These are phyloP conservation scores for Neltuma alba DNA, from an alignment of 306 rosid genomes.

Conservation along the genomic window DNA sequence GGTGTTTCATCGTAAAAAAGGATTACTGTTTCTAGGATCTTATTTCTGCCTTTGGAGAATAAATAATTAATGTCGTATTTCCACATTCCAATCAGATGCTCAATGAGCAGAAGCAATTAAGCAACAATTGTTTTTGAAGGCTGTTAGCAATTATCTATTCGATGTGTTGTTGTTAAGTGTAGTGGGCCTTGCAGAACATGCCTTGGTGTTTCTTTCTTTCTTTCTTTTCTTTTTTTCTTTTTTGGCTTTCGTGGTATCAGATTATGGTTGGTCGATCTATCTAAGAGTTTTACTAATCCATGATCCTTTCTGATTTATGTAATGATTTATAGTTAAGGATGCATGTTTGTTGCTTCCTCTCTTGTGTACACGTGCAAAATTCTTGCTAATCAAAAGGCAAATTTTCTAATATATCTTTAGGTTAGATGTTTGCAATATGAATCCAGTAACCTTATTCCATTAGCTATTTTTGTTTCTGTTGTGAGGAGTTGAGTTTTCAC, in stretches of 20 bases:
- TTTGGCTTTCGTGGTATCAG: not conserved
- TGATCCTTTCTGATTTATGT: not conserved
- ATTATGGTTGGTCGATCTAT: not conserved
- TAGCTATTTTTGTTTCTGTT: not conserved
- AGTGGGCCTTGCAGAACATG: not conserved
- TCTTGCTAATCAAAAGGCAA: not conserved
- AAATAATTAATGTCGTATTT: not conserved
- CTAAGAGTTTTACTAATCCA: not conserved
- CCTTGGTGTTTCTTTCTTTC: not conserved
- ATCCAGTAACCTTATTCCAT: not conserved
- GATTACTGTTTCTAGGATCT: slow-evolving; percentile 19
- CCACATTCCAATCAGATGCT: not conserved
- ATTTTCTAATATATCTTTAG: not conserved
- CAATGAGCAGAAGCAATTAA: not conserved
- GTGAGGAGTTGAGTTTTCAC: slow-evolving; percentile 4
- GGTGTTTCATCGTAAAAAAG: not conserved
- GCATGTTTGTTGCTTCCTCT: not conserved
- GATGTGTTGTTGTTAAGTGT: not conserved
- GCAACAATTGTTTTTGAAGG: not conserved
- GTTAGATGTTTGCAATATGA: not conserved
- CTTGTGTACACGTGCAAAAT: not conserved
- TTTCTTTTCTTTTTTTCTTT: not conserved
- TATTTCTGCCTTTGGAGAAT: not conserved
- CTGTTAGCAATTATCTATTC: not conserved
- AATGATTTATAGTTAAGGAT: not conserved